Base-by-base conservation (phyloP, 1,284 basidiomycete genomes). In the Boletellus deceptivus region DNA sequence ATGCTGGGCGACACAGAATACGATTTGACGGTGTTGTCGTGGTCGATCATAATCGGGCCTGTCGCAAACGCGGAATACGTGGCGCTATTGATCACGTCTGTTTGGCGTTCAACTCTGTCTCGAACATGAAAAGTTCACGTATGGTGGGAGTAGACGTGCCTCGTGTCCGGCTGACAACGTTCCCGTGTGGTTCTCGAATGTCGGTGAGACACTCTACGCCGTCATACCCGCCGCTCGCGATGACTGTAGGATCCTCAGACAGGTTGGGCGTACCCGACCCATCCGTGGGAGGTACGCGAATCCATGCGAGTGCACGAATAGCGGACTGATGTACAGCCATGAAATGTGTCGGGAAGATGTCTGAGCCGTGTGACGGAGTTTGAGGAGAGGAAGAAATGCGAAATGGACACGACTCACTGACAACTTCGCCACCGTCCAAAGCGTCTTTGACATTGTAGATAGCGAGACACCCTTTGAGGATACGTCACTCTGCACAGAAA, bases 211-310 rank as follows among this genome's bases (percentile, higher is more conserved):
- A 81, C 48, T 85, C 78, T 46, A 83, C 75, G 1, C 91, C 91
- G 59, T 94, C 90, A 57, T 88, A 88, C 0, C 89, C 89, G 0
- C 83, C 86, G 55, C 83, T 86, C 3, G 81, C 77, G 47, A 94
- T 76, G 25, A 89, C 77, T 0, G 80, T 84, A 0, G 91, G 90
- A 63, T 90, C 77, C 39, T 72, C 73, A 17, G 79, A 74, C 2
- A 71, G 56, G 10, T 73, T 70, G 9, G 72, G 64, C 2, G 63
- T 59, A 2, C 82, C 86, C 0, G 74, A 69, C 1, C 75, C 69
- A 18, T 74, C 74, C 8, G 72, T 70, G 0, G 80, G 76, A 2
- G 92, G 90, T 0, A 79, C 75, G 17, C 79, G 79, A 35, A 91
- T 74, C 86, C 89, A 93, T 4, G 78, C 67, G 4, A 94, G 63